phyloP scores from a whole-genome alignment of 2,329 filamentous ascomycete genomes.

The Pseudocercospora fuligena region DNA sequence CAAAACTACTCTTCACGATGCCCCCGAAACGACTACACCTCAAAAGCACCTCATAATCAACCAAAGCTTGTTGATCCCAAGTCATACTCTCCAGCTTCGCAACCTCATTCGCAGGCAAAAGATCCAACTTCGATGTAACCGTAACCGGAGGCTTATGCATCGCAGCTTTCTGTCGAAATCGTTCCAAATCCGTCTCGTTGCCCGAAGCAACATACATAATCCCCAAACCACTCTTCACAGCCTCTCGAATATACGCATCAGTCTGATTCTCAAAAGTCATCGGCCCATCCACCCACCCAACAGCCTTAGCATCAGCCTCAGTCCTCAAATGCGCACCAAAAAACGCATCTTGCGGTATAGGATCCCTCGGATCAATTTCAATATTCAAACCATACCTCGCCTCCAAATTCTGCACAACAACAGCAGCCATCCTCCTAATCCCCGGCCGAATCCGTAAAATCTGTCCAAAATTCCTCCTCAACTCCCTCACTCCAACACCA shows the following conservation, averaged over 20 bases:
- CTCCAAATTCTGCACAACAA: slow-evolving; percentile 41
- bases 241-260: slow-evolving; percentile 45
- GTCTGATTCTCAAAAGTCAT: slow-evolving; percentile 46
- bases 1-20: slow-evolving; percentile 52
- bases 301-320: slow-evolving; percentile 42
- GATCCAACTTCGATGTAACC: slow-evolving; percentile 50
- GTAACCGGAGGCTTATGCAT: slow-evolving; percentile 42
- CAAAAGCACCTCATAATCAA: slow-evolving; percentile 58
- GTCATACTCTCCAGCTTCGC: slow-evolving; percentile 44
- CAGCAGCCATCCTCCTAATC: slow-evolving; percentile 41
- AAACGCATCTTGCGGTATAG: slow-evolving; percentile 39
- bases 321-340: slow-evolving; percentile 48
- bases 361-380: slow-evolving; percentile 35
- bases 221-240: slow-evolving; percentile 34
- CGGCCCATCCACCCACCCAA: slow-evolving; percentile 37
- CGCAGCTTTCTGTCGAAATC: slow-evolving; percentile 45
- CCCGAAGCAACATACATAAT: slow-evolving; percentile 54
- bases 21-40: slow-evolving; percentile 52
- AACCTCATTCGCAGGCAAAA: slow-evolving; percentile 47
- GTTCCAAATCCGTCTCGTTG: slow-evolving; percentile 43
- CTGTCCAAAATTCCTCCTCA: slow-evolving; percentile 37
- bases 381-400: slow-evolving; percentile 34
- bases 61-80: slow-evolving; percentile 57
- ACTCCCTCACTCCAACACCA: slow-evolving; percentile 19
- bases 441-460: slow-evolving; percentile 34